Base-by-base conservation (phyloP, 2,329 filamentous ascomycete genomes). In the Juglanconis oblonga region DNA sequence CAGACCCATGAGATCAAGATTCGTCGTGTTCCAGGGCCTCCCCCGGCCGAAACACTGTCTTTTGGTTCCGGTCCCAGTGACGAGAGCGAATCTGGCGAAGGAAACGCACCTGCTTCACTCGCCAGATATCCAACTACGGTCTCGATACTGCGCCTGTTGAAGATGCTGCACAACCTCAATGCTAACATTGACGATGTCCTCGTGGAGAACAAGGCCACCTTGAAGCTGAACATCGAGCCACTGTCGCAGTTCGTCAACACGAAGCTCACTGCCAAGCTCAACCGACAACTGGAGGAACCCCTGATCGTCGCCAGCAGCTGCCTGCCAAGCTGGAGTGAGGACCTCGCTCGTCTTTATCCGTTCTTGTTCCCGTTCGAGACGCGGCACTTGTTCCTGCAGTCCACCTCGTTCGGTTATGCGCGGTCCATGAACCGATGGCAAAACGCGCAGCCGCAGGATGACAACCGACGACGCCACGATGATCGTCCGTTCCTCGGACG, bases 301-400 rank as follows among this genome's bases (percentile, higher is more conserved):
- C 78, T 99, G 64, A 96, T 99, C 65, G 95, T 99, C 54, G 95
- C 95, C 4, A 98, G 95, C 76, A 96, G 94, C 70, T 99, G 95
- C 72, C 81, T 99, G 42, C 95, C 95, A 4, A 92, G 85, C 70
- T 99, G 95, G 95, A 96, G 92, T 63, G 94, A 98, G 74, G 95
- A 99, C 70, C 78, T 99, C 55, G 92, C 95, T 9, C 88, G 95
- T 38, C 81, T 96, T 1, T 99, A 97, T 71, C 94, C 95, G 1
- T 99, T 99, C 81, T 79, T 99, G 11, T 99, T 99, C 73, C 95
- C 95, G 2, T 99, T 99, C 69, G 95, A 99, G 79, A 98, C 95
- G 1, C 87, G 95, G 11, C 94, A 99, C 74, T 80, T 99, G 42
- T 99, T 99, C 81, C 78, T 99, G 38, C 95, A 98, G 75, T 99